These are phyloP conservation scores for Trichoderma sp. DNA, from an alignment of 2,329 filamentous ascomycete species.

Conservation along the genomic window DNA sequence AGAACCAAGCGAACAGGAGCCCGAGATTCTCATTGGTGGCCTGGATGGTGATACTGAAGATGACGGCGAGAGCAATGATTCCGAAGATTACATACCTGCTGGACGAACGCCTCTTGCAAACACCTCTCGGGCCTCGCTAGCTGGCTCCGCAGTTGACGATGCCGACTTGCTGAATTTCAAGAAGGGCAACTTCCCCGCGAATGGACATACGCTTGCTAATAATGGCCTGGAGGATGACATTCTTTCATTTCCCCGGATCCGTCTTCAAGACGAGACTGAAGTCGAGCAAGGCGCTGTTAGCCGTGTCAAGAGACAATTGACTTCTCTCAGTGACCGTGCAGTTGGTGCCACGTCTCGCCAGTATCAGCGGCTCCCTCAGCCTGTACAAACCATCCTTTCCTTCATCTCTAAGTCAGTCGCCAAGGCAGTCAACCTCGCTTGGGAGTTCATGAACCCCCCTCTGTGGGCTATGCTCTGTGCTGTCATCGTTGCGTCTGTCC, in stretches of 20 bases:
- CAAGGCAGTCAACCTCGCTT: slow-evolving; percentile 63
- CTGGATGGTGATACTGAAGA: slow-evolving; percentile 40
- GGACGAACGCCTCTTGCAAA: slow-evolving; percentile 55
- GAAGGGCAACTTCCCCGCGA: slow-evolving; percentile 28
- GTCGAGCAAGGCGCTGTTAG: slow-evolving; percentile 30
- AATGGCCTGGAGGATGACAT: slow-evolving; percentile 49
- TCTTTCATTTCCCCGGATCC: slow-evolving; percentile 60
- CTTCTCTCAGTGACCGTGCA: slow-evolving; percentile 26
- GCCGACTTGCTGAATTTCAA: slow-evolving; percentile 27
- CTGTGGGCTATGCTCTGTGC: slow-evolving; percentile 95
- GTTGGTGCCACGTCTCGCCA: slow-evolving; percentile 28
- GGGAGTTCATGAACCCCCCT: slow-evolving; percentile 97
- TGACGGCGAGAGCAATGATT: slow-evolving; percentile 38
- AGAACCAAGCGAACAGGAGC: slow-evolving; percentile 43
- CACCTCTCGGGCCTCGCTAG: slow-evolving; percentile 49
- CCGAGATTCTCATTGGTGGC: slow-evolving; percentile 42
- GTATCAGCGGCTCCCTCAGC: slow-evolving; percentile 41
- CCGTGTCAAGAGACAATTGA: slow-evolving; percentile 38
- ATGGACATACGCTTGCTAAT: slow-evolving; percentile 18
- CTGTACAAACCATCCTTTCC: slow-evolving; percentile 39
- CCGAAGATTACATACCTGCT: slow-evolving; percentile 52
- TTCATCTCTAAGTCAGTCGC: slow-evolving; percentile 35
- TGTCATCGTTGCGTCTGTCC: slow-evolving; percentile 87
- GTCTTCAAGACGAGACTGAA: slow-evolving; percentile 42
- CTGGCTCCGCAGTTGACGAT: slow-evolving; percentile 46